Evolutionary conservation across 1,284 basidiomycete species (phyloP).

Genomic region (Ustilago hordei): DNA sequence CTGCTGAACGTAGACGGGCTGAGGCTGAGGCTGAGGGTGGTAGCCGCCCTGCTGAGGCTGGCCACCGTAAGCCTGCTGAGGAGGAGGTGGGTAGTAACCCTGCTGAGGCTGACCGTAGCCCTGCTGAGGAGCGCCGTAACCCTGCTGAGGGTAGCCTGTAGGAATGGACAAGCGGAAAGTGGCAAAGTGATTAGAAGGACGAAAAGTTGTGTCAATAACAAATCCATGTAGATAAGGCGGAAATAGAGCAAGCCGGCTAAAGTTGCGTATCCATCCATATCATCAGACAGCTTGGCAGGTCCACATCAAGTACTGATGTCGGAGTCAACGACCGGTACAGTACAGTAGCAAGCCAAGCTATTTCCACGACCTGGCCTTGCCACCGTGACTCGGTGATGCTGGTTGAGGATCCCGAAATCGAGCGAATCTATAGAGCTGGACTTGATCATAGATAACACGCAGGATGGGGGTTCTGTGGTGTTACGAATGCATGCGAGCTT

Average conservation of each 20-base stretch:
- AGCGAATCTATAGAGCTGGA: neutral
- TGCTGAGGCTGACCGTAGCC: constrained; percentile 45
- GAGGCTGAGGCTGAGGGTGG: constrained; percentile 54
- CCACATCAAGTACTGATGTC: neutral
- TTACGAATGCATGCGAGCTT: neutral
- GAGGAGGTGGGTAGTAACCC: constrained; percentile 56
- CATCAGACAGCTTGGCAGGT: too few relatives aligned
- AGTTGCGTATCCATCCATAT: neutral
- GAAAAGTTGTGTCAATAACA: neutral
- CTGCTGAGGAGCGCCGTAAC: constrained; percentile 9
- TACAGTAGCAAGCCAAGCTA: neutral
- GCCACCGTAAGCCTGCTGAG: constrained; percentile 58
- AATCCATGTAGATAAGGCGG: neutral
- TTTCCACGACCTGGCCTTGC: neutral
- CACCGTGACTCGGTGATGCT: neutral
- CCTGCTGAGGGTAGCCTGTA: constrained; percentile 46
- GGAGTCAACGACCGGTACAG: neutral
- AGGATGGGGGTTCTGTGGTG: too few relatives aligned
- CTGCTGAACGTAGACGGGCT: constrained; percentile 59
- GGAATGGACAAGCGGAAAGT: neutral
- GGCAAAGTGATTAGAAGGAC: neutral
- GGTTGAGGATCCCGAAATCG: neutral
- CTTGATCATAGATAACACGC: neutral
- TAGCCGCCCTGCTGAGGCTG: constrained; percentile 53
- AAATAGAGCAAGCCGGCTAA: neutral